Percentiles rank a stretch among this genome's conserved stretches.
These are phyloP conservation scores for Darksidea phi DNA, from an alignment of 495 filamentous ascomycete genomes.

Conservation along the genomic window DNA sequence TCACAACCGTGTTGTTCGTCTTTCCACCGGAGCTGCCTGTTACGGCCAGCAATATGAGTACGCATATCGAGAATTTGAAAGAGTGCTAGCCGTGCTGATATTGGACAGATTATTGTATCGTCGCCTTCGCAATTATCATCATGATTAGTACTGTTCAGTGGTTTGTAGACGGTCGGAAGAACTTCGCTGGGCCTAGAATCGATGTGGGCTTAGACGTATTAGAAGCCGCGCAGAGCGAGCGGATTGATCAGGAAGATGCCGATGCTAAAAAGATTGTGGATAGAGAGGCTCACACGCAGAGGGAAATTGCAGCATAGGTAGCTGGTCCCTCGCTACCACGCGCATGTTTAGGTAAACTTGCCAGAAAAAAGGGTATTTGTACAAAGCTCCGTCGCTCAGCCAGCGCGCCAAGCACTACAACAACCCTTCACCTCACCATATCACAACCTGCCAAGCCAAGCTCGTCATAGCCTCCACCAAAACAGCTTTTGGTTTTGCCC, in stretches of 20 bases:
- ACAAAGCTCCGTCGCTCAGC: too few relatives aligned
- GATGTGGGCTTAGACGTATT: conserved; percentile 40
- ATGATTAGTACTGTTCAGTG: conserved; percentile 65
- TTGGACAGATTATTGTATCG: conserved; percentile 57
- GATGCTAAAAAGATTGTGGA: conserved; percentile 7
- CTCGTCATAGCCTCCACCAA: too few relatives aligned
- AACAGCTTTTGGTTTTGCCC: too few relatives aligned
- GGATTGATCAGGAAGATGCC: background rate
- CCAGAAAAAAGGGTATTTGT: too few relatives aligned
- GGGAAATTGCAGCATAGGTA: too few relatives aligned
- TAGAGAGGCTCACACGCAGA: too few relatives aligned
- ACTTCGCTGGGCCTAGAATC: conserved; percentile 63
- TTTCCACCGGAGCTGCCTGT: conserved; percentile 69
- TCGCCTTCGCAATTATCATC: conserved; percentile 66
- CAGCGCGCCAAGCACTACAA: too few relatives aligned
- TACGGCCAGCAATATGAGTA: conserved; percentile 71
- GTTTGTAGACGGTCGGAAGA: conserved; percentile 70
- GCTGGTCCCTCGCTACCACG: too few relatives aligned
- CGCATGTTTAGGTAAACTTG: too few relatives aligned
- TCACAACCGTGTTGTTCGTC: conserved; percentile 73
- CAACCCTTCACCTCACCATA: too few relatives aligned
- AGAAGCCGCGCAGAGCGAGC: conserved; percentile 24
- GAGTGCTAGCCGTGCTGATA: conserved; percentile 2
- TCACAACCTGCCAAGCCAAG: too few relatives aligned
- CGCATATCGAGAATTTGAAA: conserved; percentile 22